A percentile compares a stretch with the other conserved stretches of the same genome.
Evolutionary conservation across 441 rosid genomes (phyloP).

Genomic region (Mallotus japonicus): DNA sequence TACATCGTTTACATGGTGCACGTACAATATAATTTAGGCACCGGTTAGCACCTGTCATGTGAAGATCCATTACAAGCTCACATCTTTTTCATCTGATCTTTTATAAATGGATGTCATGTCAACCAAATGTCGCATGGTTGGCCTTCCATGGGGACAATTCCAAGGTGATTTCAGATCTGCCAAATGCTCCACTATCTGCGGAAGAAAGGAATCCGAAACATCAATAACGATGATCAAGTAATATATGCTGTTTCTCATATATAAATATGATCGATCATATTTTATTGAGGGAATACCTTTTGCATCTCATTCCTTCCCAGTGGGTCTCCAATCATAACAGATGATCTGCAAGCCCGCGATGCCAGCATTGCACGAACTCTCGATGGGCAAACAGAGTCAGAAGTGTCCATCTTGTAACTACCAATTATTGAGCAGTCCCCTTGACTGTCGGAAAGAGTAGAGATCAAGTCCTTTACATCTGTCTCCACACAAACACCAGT

Average conservation of each 20-base stretch:
- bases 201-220: background rate
- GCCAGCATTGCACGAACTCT: constrained; percentile 95
- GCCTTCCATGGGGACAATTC: constrained; percentile 99
- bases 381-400: constrained; percentile 80
- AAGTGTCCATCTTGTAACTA: constrained; percentile 71
- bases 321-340: constrained; percentile 87
- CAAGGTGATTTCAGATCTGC: constrained; percentile 86
- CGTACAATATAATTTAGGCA: constrained; percentile 9
- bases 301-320: constrained; percentile 83
- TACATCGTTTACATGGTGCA: too few relatives aligned
- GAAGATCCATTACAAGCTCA: constrained; percentile 25
- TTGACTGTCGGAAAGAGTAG: constrained; percentile 73
- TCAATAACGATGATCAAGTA: background rate
- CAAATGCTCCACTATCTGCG: constrained; percentile 78
- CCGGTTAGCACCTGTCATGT: background rate
- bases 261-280: too few relatives aligned
- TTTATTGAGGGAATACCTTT: constrained; percentile 45
- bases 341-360: constrained; percentile 88
- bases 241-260: background rate
- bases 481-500: constrained; percentile 24
- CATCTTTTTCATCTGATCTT: constrained; percentile 31
- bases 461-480: constrained; percentile 91
- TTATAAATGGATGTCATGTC: constrained; percentile 57
- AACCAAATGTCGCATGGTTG: constrained; percentile 95
- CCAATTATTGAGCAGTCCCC: constrained; percentile 79